Evolutionary conservation across 306 rosid species (phyloP), one percentile per base, ranked within the genome.

Genomic region (Oxytropis ochrocephala): DNA sequence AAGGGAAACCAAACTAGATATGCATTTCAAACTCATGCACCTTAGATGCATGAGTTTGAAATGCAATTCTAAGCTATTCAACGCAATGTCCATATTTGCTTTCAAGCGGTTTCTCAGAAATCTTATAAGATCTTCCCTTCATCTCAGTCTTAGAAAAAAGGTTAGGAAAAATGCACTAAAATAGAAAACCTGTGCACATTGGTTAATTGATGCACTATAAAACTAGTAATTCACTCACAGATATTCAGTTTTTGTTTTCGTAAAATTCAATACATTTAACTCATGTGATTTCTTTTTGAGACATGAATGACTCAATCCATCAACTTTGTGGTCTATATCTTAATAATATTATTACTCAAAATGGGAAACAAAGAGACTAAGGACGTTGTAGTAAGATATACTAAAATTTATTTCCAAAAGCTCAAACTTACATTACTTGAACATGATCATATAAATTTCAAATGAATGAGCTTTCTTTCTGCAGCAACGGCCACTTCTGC

Each of bases 401-500:
- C 50, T 14, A 30, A 21, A 70, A 24, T 4, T 17, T 4, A 6
- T 60, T 50, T 64, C 68, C 36, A 49, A 75, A 44, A 38, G 11
- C 41, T 12, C 41, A 67, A 19, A 78, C 52, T 51, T 51, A 64
- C 27, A 56, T 56, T 85, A 92, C 97, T 87, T 92, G 95, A 55
- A 89, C 44, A 32, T 90, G 89, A 72, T 92, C 95, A 24, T 24
- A 24, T 1, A 3, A 70, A 92, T 50, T 74, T 92, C 97, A 74
- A 89, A 93, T 61, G 96, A 73, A 84, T 93, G 97, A 68, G 96
- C 92, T 82, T 91, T 93, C 79, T 90, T 72, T 90, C 96, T 32
- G 89, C 97, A 29, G 72, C 94, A 17, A 97, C 97, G n/a, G 92
- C 96, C 74, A 84, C 80, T 85, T 88, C 94, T 58, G 94, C 98